Evolutionary conservation across 805 yeast species (phyloP).

Genomic region (Monosporozyma aquatica): DNA sequence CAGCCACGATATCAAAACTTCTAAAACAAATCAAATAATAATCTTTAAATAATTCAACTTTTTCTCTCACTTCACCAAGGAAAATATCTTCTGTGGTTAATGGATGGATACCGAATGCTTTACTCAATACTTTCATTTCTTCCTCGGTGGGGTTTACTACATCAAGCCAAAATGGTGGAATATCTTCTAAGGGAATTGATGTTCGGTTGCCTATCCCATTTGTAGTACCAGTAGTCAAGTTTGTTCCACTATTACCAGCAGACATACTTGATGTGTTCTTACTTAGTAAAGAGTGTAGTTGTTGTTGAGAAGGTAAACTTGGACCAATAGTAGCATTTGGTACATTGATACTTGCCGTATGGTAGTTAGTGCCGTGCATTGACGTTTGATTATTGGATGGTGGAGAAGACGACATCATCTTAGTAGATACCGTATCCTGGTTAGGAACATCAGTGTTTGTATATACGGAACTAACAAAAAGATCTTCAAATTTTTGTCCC

Average conservation of each 20-base stretch:
- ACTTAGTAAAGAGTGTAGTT: slow-evolving; percentile 7
- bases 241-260: neutral
- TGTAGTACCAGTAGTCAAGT: neutral
- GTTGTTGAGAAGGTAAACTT: slow-evolving; percentile 1
- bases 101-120: slow-evolving; percentile 92
- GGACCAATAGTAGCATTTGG: slow-evolving; percentile 1
- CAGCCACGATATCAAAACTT: slow-evolving; percentile 72
- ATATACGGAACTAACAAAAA: slow-evolving; percentile 45
- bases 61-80: slow-evolving; percentile 88
- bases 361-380: neutral
- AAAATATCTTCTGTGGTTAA: slow-evolving; percentile 92
- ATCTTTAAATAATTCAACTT: slow-evolving; percentile 83
- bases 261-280: slow-evolving; percentile 11
- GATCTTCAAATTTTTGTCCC: slow-evolving; percentile 50
- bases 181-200: slow-evolving; percentile 25
- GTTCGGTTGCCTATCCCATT: neutral
- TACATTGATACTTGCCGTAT: neutral
- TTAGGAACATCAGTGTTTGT: slow-evolving; percentile 2
- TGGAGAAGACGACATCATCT: slow-evolving; percentile 1
- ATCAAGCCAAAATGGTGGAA: slow-evolving; percentile 86
- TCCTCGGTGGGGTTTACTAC: slow-evolving; percentile 90
- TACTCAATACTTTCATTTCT: slow-evolving; percentile 85
- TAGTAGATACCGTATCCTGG: neutral
- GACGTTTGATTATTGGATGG: neutral
- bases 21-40: slow-evolving; percentile 89